Base-by-base conservation (phyloP, 768 basidiomycete genomes). In the Boletus subcaerulescens region DNA sequence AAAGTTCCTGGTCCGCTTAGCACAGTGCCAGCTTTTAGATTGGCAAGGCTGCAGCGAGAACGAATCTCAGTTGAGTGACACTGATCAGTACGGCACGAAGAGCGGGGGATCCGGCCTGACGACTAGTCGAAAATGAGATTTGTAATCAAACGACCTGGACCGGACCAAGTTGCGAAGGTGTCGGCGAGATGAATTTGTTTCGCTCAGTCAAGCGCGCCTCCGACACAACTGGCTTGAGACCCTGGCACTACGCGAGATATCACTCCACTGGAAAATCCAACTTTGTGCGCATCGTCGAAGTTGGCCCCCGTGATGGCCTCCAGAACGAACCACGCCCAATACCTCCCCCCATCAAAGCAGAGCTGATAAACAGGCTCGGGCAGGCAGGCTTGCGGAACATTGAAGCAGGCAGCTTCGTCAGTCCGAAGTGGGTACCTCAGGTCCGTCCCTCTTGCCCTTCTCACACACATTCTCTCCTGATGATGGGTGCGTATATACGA, bases 401-500 rank as follows among this genome's bases (percentile, higher is more conserved):
- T 60, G 93, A 95, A 71, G 82, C 84, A 1, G 93, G 93, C 8
- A 92, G 91, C 67, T 93, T 96, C 66, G 93, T 95, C 54, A 91
- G 91, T 69, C 89, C 90, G 0, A 93, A 93, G 71, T 92, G 92
- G 89, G 89, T 95, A 24, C 93, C 93, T 0, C 93, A 95, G 82
- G 93, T 64, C 20, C 18, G 64, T 61, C 31, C 6, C 11, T 70
- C 43, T 31, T 45, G 3, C 5, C 31, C 14, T 32, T 33, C 5
- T 45, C 26, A 20, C 42, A 24, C 36, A 26, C 18, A 12, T 15
- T 7, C 12, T 46, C 15, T 41, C 50, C 55, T 48, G 32, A 48
- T 4, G 33, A 14, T 35, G 42, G 24, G 9, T 36, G 17, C 39
- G 45, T 32, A 32, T 35, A 26, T 45, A 24, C 24, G 17, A 17